A percentile compares a stretch with the other conserved stretches of the same genome.
phyloP scores from a whole-genome alignment of 441 rosid genomes.

The Pelargonium exstipulatum region DNA sequence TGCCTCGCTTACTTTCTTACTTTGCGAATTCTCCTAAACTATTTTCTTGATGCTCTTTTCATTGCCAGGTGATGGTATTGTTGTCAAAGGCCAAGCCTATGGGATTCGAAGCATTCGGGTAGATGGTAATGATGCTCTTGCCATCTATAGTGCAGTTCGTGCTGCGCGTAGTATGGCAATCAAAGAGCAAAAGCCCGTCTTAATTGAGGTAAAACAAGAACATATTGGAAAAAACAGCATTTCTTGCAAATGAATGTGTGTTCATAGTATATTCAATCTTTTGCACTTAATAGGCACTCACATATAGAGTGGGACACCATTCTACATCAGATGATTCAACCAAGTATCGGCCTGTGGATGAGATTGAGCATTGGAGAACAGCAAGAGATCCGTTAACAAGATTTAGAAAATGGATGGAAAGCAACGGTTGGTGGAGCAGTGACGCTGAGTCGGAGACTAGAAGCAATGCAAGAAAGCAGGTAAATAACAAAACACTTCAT shows the following conservation, averaged over 20 bases:
- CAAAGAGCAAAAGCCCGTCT: conserved; percentile 47
- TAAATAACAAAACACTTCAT: not conserved
- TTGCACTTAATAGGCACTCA: conserved; percentile 37
- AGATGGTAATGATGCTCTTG: conserved; percentile 75
- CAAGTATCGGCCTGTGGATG: conserved; percentile 49
- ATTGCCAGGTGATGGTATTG: conserved; percentile 63
- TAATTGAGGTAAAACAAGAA: conserved; percentile 49
- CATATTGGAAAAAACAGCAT: no score
- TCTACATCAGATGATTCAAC: conserved; percentile 84
- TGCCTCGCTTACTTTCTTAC: not conserved
- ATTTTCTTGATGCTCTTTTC: not conserved
- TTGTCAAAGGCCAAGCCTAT: conserved; percentile 63
- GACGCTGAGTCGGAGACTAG: conserved; percentile 48
- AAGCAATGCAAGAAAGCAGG: conserved; percentile 46
- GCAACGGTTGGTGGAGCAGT: conserved; percentile 69
- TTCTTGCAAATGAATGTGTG: not conserved
- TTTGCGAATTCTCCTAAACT: not conserved
- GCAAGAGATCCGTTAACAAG: conserved; percentile 55
- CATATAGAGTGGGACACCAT: conserved; percentile 73
- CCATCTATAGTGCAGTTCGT: conserved; percentile 50
- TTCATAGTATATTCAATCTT: not conserved
- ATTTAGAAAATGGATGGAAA: conserved; percentile 54
- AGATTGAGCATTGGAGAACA: conserved; percentile 60
- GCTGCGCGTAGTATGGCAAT: conserved; percentile 59
- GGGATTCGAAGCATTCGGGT: conserved; percentile 70